These are phyloP conservation scores for Fusarium sp. DNA, from an alignment of 2,329 filamentous ascomycete species.

Conservation along the genomic window DNA sequence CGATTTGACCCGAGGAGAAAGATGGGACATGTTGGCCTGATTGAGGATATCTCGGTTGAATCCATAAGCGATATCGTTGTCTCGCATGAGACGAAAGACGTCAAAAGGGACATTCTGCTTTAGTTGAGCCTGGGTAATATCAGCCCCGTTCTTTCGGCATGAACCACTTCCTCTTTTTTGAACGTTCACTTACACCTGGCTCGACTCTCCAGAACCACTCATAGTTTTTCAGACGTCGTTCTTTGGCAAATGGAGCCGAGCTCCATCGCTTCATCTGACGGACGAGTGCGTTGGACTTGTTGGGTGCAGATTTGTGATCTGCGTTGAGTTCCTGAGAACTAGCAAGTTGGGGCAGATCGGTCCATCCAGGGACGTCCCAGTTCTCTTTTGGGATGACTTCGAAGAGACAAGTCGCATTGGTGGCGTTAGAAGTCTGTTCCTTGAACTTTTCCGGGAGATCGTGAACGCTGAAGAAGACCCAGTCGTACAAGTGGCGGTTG, in stretches of 20 bases:
- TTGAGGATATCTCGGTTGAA: constrained; percentile 66
- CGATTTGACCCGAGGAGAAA: constrained; percentile 61
- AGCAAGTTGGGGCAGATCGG: constrained; percentile 16
- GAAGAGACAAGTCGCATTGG: constrained; percentile 78
- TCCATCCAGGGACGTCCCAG: constrained; percentile 73
- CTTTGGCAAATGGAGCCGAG: constrained; percentile 83
- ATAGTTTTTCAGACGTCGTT: constrained; percentile 74
- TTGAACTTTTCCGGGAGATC: constrained; percentile 85
- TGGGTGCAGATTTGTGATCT: constrained; percentile 5
- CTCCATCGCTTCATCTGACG: constrained; percentile 88
- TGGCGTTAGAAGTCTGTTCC: constrained; percentile 73
- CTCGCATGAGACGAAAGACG: constrained; percentile 86
- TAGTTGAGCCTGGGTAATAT: constrained; percentile 61
- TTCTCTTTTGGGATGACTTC: constrained; percentile 81
- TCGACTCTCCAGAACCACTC: constrained; percentile 73
- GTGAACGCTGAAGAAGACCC: constrained; percentile 88
- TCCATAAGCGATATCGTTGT: constrained; percentile 84
- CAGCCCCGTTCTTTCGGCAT: constrained; percentile 13
- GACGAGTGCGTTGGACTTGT: constrained; percentile 49
- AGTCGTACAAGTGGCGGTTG: constrained; percentile 84
- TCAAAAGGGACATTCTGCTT: constrained; percentile 80
- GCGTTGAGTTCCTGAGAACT: constrained; percentile 4
- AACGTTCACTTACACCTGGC: constrained; percentile 64
- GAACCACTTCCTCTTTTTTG: neutral
- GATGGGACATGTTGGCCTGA: constrained; percentile 57